phyloP scores from a whole-genome alignment of 108 stramenopile species.

The Nitzschia putrida region DNA sequence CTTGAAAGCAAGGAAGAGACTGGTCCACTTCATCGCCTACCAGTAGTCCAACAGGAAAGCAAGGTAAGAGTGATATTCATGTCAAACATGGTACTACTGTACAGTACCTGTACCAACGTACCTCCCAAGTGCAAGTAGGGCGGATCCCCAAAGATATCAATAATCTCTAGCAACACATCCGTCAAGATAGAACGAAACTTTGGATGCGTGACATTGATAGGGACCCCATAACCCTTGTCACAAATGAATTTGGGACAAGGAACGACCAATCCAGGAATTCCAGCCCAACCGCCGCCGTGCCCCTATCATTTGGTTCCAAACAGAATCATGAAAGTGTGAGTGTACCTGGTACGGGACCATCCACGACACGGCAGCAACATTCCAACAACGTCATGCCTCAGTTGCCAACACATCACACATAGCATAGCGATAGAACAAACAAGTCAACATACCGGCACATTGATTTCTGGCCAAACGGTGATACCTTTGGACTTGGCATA shows the following conservation, averaged over 20 bases:
- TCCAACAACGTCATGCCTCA: neutral
- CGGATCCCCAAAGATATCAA: slow-evolving; percentile 41
- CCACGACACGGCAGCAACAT: too few relatives aligned
- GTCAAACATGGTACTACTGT: too few relatives aligned
- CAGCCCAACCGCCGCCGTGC: slow-evolving; percentile 37
- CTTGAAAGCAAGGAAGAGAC: slow-evolving; percentile 35
- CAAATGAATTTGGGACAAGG: slow-evolving; percentile 31
- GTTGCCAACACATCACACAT: too few relatives aligned
- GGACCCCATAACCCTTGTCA: slow-evolving; percentile 30
- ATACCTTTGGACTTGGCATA: slow-evolving; percentile 37
- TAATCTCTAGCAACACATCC: slow-evolving; percentile 31
- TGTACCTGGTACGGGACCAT: too few relatives aligned
- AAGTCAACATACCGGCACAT: slow-evolving; percentile 30
- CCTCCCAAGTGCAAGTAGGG: slow-evolving; percentile 44
- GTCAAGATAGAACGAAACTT: slow-evolving; percentile 21
- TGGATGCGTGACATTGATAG: slow-evolving; percentile 31
- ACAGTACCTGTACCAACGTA: too few relatives aligned
- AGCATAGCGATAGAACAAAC: too few relatives aligned
- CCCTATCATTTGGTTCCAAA: neutral
- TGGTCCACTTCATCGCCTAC: slow-evolving; percentile 33
- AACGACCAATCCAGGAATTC: slow-evolving; percentile 37
- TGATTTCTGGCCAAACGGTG: slow-evolving; percentile 47
- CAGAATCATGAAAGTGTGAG: too few relatives aligned
- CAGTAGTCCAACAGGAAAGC: too few relatives aligned
- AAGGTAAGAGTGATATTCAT: too few relatives aligned